Evolutionary conservation across 192 early-diverging fungal species (phyloP).

Genomic region (Dissophora ornata): DNA sequence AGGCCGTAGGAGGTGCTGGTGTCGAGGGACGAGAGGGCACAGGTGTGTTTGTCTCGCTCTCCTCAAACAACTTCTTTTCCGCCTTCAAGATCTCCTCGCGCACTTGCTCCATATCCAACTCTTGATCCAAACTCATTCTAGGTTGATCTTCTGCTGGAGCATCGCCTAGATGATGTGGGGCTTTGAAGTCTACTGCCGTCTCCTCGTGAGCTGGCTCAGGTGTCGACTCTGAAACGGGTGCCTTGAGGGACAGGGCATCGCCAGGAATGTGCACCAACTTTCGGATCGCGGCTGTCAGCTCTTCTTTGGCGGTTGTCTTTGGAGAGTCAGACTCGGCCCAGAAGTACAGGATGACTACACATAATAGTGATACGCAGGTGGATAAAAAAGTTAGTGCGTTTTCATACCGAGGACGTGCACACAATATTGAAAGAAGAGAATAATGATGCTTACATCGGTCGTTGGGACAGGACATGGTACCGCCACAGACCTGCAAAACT

Average conservation of each 20-base stretch:
- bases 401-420: too few species aligned
- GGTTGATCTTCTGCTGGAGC: slow-evolving; percentile 18
- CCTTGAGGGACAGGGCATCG: slow-evolving; percentile 41
- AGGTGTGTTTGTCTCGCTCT: slow-evolving; percentile 22
- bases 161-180: slow-evolving; percentile 17
- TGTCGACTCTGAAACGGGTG: slow-evolving; percentile 18
- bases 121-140: slow-evolving; percentile 51
- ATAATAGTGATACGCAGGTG: background rate
- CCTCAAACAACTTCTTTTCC: slow-evolving; percentile 44
- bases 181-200: background rate
- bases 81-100: slow-evolving; percentile 41
- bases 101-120: slow-evolving; percentile 49
- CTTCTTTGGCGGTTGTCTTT: slow-evolving; percentile 30
- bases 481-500: slow-evolving; percentile 54
- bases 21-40: slow-evolving; percentile 37
- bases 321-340: slow-evolving; percentile 30
- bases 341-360: slow-evolving; percentile 48
- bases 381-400: too few species aligned
- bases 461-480: slow-evolving; percentile 57
- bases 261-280: slow-evolving; percentile 53
- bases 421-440: too few species aligned
- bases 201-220: too few species aligned
- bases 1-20: too few species aligned
- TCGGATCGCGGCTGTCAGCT: slow-evolving; percentile 42
- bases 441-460: slow-evolving; percentile 58